Percentiles rank a stretch among this genome's conserved stretches.
Conservation (phyloP, 805 yeast genomes). For the Citeromyces matritensis region DNA sequence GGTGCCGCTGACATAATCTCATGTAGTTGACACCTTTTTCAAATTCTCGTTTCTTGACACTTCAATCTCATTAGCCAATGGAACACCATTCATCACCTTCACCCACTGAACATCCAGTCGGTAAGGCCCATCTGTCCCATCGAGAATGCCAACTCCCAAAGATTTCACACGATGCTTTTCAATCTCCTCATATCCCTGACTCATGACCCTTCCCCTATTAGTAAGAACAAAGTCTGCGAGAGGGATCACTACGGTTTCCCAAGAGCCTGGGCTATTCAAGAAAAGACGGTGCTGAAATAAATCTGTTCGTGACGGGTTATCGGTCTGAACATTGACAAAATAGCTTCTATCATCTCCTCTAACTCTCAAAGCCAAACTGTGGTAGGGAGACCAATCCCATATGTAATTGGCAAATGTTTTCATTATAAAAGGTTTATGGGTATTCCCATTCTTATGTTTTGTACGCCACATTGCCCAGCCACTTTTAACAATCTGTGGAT, state of each 20-base stretch:
- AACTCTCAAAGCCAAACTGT: conserved; percentile 54
- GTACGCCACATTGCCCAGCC: conserved; percentile 82
- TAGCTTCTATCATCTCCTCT: conserved; percentile 59
- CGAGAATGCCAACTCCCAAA: conserved; percentile 66
- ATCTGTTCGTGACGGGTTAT: conserved; percentile 64
- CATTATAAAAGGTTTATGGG: conserved; percentile 24
- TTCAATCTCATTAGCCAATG: conserved; percentile 23
- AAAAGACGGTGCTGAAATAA: conserved; percentile 73
- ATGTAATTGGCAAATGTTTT: conserved; percentile 22
- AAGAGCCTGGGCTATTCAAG: conserved; percentile 51
- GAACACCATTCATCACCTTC: conserved; percentile 48
- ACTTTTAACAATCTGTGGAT: conserved; percentile 47
- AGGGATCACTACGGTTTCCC: conserved; percentile 78
- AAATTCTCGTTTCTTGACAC: conserved; percentile 15
- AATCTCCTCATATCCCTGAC: conserved; percentile 39
- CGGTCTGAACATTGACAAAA: conserved; percentile 70
- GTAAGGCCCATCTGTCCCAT: conserved; percentile 66
- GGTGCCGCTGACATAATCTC: background rate
- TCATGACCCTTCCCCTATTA: conserved; percentile 49
- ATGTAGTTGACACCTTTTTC: background rate
- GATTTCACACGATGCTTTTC: conserved; percentile 55
- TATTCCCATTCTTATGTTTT: conserved; percentile 36
- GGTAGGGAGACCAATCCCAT: conserved; percentile 61
- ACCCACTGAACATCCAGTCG: conserved; percentile 57
- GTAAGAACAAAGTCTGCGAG: conserved; percentile 70